These are phyloP conservation scores for Phytophthora cryptogea DNA, from an alignment of 352 stramenopile genomes.

Conservation along the genomic window DNA sequence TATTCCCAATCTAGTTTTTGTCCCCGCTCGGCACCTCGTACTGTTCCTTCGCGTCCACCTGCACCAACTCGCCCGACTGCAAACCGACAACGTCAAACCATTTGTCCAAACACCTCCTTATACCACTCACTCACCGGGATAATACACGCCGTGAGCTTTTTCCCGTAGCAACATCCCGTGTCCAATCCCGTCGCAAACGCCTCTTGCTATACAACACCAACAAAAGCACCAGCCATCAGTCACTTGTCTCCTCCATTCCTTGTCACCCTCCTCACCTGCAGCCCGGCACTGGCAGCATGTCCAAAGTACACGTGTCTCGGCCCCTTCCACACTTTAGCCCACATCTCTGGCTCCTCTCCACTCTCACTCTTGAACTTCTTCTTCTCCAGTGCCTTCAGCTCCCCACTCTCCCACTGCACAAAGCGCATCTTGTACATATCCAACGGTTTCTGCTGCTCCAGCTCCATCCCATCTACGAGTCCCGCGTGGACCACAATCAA, in stretches of 20 bases:
- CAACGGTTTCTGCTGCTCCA: slow-evolving; percentile 85
- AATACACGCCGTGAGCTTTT: slow-evolving; percentile 84
- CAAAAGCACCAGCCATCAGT: not conserved
- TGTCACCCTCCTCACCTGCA: slow-evolving; percentile 57
- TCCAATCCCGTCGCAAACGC: slow-evolving; percentile 91
- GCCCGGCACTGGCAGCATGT: slow-evolving; percentile 84
- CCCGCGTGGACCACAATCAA: slow-evolving; percentile 78
- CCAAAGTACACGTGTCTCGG: slow-evolving; percentile 90
- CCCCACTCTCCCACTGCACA: slow-evolving; percentile 35
- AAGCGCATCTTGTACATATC: slow-evolving; percentile 95
- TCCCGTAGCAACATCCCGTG: slow-evolving; percentile 92
- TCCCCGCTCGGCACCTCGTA: slow-evolving; percentile 39
- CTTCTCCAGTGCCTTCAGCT: slow-evolving; percentile 42
- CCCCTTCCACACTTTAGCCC: slow-evolving; percentile 83
- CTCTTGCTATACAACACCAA: slow-evolving; percentile 53
- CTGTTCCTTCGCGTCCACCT: slow-evolving; percentile 39
- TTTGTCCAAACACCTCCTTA: not conserved
- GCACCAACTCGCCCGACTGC: slow-evolving; percentile 41
- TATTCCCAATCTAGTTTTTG: slow-evolving; percentile 15
- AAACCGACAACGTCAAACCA: slow-evolving; percentile 9
- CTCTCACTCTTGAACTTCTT: slow-evolving; percentile 31
- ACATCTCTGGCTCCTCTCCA: slow-evolving; percentile 39
- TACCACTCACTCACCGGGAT: slow-evolving; percentile 60
- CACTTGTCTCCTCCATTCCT: not conserved
- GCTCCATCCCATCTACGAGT: slow-evolving; percentile 52